Evolutionary conservation across 2,329 filamentous ascomycete species (phyloP), one percentile per base, ranked within the genome.

Genomic region (Raffaelea ambrosiae): DNA sequence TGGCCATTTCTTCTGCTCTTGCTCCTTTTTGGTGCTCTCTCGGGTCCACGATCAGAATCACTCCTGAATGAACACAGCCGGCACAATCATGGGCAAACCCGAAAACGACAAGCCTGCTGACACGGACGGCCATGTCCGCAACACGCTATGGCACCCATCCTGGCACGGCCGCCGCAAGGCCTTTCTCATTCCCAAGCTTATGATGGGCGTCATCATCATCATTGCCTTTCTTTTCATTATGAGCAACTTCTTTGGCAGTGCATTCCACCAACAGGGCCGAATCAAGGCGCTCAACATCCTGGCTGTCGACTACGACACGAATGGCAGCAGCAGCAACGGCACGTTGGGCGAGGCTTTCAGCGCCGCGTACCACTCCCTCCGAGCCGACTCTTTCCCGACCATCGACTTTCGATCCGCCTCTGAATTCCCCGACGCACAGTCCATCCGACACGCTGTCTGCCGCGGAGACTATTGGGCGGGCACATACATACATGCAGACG

Each of bases 381-480:
- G 63, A 43, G 58, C 52, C 26, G 48, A 58, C 13, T 47, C 22
- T 4, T 67, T 64, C 50, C 64, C 62, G 1, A 62, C 61, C 1
- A 43, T 69, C 22, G 54, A 61, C 29, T 60, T 63, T 44, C 53
- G 48, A 14, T 46, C 55, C 0, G 41, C 49, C 8, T 48, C 51
- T 1, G 47, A 63, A 19, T 68, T 60, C 44, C 51, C 61, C 0
- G 52, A 52, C 0, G 43, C 58, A 0, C 53, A 47, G 1, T 55
- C 59, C 22, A 47, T 68, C 5, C 55, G 53, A 31, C 52, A 61
- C n/a, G 57, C 59, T 0, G 64, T 69, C 19, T 69, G 67, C 48
- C 55, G 59, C 13, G 57, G 55, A 0, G 50, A 59, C 23, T 66
- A 65, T 47, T 70, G 67, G 67, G 67, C 54, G 2, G 65, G 64